A percentile compares a stretch with the other conserved stretches of the same genome.
phyloP scores from a whole-genome alignment of 768 basidiomycete species.

The Rhizopogon salebrosus region DNA sequence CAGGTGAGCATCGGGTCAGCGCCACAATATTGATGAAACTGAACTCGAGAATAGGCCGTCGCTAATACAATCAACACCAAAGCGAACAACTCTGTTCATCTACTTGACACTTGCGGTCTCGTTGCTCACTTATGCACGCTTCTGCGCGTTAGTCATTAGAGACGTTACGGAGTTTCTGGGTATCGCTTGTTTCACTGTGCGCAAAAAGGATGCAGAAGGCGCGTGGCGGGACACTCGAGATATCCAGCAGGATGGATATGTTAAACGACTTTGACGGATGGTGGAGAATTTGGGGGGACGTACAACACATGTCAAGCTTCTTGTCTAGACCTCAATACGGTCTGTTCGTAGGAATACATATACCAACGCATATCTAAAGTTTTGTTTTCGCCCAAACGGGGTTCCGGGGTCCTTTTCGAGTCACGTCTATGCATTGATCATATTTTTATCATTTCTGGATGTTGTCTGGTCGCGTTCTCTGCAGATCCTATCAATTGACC shows the following conservation, averaged over 20 bases:
- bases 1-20: constrained; percentile 38
- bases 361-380: too few relatives aligned
- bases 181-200: constrained; percentile 91
- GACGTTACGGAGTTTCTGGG: constrained; percentile 91
- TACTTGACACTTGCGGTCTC: constrained; percentile 66
- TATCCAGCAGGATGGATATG: constrained; percentile 19
- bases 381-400: neutral
- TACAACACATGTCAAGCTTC: neutral
- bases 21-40: constrained; percentile 9
- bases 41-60: constrained; percentile 42
- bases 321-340: neutral
- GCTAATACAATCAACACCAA: constrained; percentile 65
- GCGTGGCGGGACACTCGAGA: constrained; percentile 44
- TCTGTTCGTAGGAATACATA: neutral
- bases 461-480: neutral
- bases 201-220: constrained; percentile 72
- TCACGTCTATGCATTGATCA: neutral
- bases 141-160: constrained; percentile 75
- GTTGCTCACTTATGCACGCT: constrained; percentile 65
- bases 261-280: constrained; percentile 15
- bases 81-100: constrained; percentile 65
- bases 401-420: neutral
- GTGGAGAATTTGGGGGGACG: neutral
- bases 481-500: constrained; percentile 1
- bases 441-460: neutral